Evolutionary conservation across 495 filamentous ascomycete species (phyloP).

Genomic region (Tricharina praecox): DNA sequence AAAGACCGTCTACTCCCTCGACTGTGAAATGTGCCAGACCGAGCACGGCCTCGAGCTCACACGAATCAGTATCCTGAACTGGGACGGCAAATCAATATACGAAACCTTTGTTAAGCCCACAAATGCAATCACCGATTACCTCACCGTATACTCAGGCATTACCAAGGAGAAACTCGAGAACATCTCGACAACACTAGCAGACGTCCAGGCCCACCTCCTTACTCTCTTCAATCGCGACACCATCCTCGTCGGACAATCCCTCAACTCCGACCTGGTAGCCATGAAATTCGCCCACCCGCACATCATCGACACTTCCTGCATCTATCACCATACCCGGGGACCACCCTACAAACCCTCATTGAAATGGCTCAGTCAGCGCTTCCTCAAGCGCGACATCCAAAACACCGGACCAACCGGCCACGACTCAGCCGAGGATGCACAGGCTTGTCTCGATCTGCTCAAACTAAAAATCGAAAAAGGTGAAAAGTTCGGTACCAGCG

Average conservation of each 20-base stretch:
- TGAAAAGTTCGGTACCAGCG: conserved; percentile 59
- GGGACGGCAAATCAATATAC: conserved; percentile 66
- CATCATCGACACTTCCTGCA: conserved; percentile 72
- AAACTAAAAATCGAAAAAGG: conserved; percentile 93
- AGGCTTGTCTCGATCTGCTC: conserved; percentile 75
- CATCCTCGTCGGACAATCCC: conserved; percentile 77
- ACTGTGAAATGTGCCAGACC: conserved; percentile 94
- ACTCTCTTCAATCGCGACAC: conserved; percentile 48
- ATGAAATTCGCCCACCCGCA: conserved; percentile 77
- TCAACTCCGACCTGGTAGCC: conserved; percentile 75
- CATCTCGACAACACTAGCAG: conserved; percentile 63
- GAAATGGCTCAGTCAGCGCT: conserved; percentile 66
- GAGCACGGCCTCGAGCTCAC: conserved; percentile 62
- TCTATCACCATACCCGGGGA: conserved; percentile 63
- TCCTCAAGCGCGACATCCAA: conserved; percentile 72
- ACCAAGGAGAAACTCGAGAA: conserved; percentile 62
- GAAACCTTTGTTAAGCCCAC: conserved; percentile 86
- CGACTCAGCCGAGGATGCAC: conserved; percentile 81
- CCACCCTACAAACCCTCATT: conserved; percentile 57
- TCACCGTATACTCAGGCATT: conserved; percentile 80
- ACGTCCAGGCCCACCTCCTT: conserved; percentile 66
- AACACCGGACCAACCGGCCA: conserved; percentile 54
- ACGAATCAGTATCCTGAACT: conserved; percentile 66
- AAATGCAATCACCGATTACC: conserved; percentile 69
- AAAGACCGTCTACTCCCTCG: conserved; percentile 62